Percentiles rank a stretch among this genome's conserved stretches.
Conservation (phyloP, 306 rosid species). For the Rosa rugosa region DNA sequence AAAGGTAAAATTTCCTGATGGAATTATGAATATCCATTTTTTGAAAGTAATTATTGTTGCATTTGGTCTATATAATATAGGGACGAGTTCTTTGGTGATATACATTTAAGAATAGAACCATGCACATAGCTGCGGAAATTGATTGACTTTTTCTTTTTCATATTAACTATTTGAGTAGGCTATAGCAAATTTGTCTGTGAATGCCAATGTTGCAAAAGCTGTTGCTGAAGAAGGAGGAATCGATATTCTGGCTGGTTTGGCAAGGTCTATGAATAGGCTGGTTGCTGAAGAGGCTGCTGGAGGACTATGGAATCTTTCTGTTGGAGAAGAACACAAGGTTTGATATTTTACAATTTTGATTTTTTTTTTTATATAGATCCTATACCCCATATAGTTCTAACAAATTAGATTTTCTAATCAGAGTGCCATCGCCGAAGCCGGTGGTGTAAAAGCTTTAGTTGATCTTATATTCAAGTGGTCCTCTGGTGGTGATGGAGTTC, state of each 20-base stretch:
- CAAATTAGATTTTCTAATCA: conserved; percentile 35
- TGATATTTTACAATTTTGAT: conserved; percentile 23
- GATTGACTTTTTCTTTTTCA: conserved; percentile 5
- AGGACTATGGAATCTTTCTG: conserved; percentile 99
- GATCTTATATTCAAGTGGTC: conserved; percentile 99
- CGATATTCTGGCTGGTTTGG: conserved; percentile 90
- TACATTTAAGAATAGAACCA: conserved; percentile 7
- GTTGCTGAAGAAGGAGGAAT: conserved; percentile 99
- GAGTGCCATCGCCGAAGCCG: conserved; percentile 99
- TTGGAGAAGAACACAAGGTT: conserved; percentile 99
- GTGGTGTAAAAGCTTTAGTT: conserved; percentile 94
- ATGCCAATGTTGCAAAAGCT: conserved; percentile 93
- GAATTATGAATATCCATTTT: conserved; percentile 7
- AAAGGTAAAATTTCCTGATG: conserved; percentile 52
- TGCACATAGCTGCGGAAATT: conserved; percentile 13
- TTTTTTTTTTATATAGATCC: conserved; percentile 1
- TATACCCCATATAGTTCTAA: conserved; percentile 28
- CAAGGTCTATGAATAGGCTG: conserved; percentile 93
- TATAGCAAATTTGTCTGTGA: conserved; percentile 96
- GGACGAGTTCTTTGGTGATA: conserved; percentile 21
- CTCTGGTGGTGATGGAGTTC: conserved; percentile 91
- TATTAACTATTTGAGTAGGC: conserved; percentile 53
- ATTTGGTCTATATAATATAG: conserved; percentile 1
- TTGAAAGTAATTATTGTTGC: neutral
- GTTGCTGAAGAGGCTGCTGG: conserved; percentile 99